Evolutionary conservation across 1,284 basidiomycete genomes (phyloP).

Genomic region (Rhodotorula sp.): DNA sequence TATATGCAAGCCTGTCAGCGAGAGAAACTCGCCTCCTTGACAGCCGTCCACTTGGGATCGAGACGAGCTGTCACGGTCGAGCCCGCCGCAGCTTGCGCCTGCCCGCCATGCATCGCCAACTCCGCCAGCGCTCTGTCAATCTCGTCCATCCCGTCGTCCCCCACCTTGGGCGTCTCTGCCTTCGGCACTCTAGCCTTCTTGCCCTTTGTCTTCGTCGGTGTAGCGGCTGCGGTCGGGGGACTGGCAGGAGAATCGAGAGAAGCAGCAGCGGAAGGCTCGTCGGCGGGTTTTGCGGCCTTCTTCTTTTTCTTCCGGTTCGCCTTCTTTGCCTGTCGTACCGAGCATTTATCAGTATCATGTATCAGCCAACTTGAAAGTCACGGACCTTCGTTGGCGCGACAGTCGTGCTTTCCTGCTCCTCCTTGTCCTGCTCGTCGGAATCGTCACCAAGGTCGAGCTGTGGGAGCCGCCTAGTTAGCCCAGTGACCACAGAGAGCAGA

Average conservation of each 20-base stretch:
- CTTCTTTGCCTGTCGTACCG: constrained; percentile 46
- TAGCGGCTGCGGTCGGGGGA: background rate
- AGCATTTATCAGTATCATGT: background rate
- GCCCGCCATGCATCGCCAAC: constrained; percentile 66
- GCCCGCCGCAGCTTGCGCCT: background rate
- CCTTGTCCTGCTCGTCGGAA: constrained; percentile 48
- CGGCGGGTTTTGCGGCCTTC: constrained; percentile 43
- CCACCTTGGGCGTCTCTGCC: constrained; percentile 8
- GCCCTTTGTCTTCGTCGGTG: background rate
- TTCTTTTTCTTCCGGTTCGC: constrained; percentile 59
- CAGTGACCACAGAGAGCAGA: too few species aligned
- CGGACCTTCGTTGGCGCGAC: background rate
- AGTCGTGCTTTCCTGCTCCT: constrained; percentile 35
- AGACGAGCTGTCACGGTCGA: constrained; percentile 9
- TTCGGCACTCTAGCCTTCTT: constrained; percentile 1
- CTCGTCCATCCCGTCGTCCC: constrained; percentile 60
- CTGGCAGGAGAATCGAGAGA: background rate
- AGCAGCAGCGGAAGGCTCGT: constrained; percentile 5
- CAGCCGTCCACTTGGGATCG: constrained; percentile 25
- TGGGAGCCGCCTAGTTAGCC: background rate
- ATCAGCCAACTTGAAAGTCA: accelerated
- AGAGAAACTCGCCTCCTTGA: constrained; percentile 20
- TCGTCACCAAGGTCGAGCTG: constrained; percentile 41
- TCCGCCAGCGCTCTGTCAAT: constrained; percentile 78
- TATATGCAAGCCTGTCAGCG: background rate